Conservation (phyloP, 805 yeast genomes). For the Kazachstania bromeliacearum region DNA sequence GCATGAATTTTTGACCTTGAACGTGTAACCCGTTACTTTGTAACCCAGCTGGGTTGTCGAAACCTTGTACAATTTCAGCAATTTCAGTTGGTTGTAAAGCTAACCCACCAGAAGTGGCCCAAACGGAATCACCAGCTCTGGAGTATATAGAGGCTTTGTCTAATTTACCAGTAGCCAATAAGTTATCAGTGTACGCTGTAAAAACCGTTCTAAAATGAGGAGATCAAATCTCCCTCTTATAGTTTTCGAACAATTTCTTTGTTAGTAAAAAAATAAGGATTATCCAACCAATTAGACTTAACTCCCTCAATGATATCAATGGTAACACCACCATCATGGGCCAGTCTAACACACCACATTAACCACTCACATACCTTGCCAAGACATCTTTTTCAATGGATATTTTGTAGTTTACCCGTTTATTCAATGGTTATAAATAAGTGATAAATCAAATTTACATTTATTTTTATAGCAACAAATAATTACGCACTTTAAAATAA, state of each 20-base stretch:
- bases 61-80: constrained; percentile 65
- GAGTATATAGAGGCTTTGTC: constrained; percentile 92
- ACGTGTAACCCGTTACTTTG: constrained; percentile 83
- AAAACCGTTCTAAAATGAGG: background rate
- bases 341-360: background rate
- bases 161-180: constrained; percentile 75
- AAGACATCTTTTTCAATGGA: constrained; percentile 32
- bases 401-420: no score
- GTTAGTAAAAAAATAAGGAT: background rate
- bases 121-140: constrained; percentile 85
- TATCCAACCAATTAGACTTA: background rate
- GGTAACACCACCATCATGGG: no score
- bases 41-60: constrained; percentile 64
- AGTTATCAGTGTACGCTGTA: constrained; percentile 89
- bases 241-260: no score
- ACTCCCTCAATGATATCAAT: no score
- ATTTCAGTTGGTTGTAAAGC: constrained; percentile 62
- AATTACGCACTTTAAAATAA: no score
- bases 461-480: no score
- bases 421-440: no score
- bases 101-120: constrained; percentile 79
- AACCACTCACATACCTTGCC: constrained; percentile 35
- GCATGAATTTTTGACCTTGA: constrained; percentile 77
- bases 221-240: background rate
- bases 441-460: no score